Evolutionary conservation across 345 rosid species (phyloP), one percentile per base, ranked within the genome.

Genomic region (Passiflora organensis): DNA sequence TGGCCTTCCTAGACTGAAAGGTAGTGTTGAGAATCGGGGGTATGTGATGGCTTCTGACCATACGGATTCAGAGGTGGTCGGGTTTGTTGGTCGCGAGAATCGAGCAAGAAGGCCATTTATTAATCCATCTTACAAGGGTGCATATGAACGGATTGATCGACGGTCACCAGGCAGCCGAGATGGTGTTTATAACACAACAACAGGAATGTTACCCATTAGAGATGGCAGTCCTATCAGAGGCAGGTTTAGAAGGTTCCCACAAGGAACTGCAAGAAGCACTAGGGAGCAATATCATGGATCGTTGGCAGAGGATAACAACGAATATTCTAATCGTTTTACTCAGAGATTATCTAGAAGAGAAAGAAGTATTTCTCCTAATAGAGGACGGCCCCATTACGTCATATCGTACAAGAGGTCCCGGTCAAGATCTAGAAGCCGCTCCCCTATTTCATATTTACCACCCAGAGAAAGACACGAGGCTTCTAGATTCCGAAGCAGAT

Each of bases 361-460:
- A 1, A 78, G 82, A 72, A 70, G 78, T 48, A 68, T 60, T 58
- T 72, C 90, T 38, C 76, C 76, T 0, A 38, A 59, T 43, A 73
- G 72, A 56, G 53, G 59, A 38, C 76, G 73, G 49, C 61, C 62
- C 34, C 59, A 69, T 41, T 38, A 68, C 58, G 57, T 51, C 20
- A 61, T 66, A 48, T 52, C 67, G 13, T 67, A 53, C 42, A 64
- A 63, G 69, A 72, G 55, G 11, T 65, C 78, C 28, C 60, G 45
- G 37, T 75, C 81, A 4, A 80, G 83, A 43, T 78, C 82, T 5
- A 71, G 78, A 66, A 72, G 80, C 41, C 78, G 68, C n/a, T 72
- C 86, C 1, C 84, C 85, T 8, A 34, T 42, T 23, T 48, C 43
- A n/a, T 71, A 68, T 53, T 43, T 64, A 3, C 34, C 34, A 32